Percentiles rank a stretch among this genome's conserved stretches.
Conservation (phyloP, 2,329 filamentous ascomycete genomes). For the Penicillium griseofulvum region DNA sequence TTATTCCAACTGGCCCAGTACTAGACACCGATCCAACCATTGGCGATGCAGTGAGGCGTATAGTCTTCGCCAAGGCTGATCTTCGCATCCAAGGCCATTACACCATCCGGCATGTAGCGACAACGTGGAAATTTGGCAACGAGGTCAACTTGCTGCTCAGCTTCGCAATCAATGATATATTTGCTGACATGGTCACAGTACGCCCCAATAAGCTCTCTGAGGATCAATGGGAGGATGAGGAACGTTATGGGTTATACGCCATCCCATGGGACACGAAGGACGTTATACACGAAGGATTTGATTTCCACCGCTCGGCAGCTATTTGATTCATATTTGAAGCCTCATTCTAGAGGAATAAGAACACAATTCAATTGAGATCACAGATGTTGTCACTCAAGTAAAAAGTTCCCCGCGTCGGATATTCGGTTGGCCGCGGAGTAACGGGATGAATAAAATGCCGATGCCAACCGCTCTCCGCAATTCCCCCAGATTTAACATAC, state of each 20-base stretch:
- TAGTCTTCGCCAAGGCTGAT: background rate
- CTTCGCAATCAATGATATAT: background rate
- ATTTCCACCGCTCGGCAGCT: too few relatives aligned
- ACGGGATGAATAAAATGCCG: slow-evolving; percentile 12
- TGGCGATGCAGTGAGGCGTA: background rate
- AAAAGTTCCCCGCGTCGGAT: slow-evolving; percentile 3
- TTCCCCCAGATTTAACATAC: slow-evolving; percentile 9
- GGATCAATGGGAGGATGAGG: background rate
- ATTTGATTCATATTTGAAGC: background rate
- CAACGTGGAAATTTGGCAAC: background rate
- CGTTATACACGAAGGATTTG: background rate
- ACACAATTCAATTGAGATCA: background rate
- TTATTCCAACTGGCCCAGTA: background rate
- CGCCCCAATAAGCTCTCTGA: background rate
- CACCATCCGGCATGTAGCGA: background rate
- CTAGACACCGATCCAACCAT: background rate
- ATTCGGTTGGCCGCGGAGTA: slow-evolving; percentile 14
- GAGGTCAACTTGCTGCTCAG: background rate
- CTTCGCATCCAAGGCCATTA: background rate
- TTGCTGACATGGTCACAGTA: background rate
- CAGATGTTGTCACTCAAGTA: too few relatives aligned
- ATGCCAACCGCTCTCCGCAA: slow-evolving; percentile 30
- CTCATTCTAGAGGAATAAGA: background rate
- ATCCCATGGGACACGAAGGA: background rate
- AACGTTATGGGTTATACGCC: background rate